A percentile compares a stretch with the other conserved stretches of the same genome.
Evolutionary conservation across 177 flowering plant genomes (phyloP).

Genomic region (Tripterygium wilfordii): DNA sequence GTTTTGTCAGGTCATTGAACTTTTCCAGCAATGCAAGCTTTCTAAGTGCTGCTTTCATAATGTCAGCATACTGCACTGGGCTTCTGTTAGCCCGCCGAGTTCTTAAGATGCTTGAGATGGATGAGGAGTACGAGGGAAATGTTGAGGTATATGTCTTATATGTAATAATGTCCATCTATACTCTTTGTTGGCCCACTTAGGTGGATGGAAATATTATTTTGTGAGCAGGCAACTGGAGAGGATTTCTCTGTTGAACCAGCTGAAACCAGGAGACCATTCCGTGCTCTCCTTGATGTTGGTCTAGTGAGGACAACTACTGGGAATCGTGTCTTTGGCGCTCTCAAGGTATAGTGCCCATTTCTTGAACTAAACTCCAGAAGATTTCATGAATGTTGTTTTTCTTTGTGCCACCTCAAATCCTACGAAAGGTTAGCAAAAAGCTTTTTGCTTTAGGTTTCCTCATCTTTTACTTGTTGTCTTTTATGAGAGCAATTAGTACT

Average conservation of each 20-base stretch:
- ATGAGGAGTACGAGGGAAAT: conserved; percentile 80
- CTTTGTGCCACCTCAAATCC: too few relatives aligned
- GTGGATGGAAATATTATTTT: neutral
- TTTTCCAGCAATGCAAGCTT: too few relatives aligned
- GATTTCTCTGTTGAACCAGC: conserved; percentile 89
- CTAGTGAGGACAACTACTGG: conserved; percentile 92
- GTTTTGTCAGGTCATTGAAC: too few relatives aligned
- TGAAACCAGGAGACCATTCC: conserved; percentile 88
- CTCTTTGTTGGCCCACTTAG: too few relatives aligned
- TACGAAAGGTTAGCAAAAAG: too few relatives aligned
- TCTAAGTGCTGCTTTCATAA: neutral
- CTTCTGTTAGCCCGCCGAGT: conserved; percentile 91
- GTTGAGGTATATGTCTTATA: conserved; percentile 52
- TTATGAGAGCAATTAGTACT: too few relatives aligned
- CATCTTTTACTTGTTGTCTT: neutral
- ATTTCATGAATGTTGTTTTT: neutral
- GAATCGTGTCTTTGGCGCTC: conserved; percentile 95
- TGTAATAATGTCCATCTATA: neutral
- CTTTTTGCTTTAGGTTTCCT: too few relatives aligned
- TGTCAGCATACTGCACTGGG: conserved; percentile 86
- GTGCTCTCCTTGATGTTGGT: conserved; percentile 96
- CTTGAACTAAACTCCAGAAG: neutral
- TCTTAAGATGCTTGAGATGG: conserved; percentile 80
- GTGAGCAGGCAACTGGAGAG: conserved; percentile 76
- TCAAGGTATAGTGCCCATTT: conserved; percentile 72